Conservation (phyloP, 164 flowering plant genomes). For the Euptelea pleiosperma region DNA sequence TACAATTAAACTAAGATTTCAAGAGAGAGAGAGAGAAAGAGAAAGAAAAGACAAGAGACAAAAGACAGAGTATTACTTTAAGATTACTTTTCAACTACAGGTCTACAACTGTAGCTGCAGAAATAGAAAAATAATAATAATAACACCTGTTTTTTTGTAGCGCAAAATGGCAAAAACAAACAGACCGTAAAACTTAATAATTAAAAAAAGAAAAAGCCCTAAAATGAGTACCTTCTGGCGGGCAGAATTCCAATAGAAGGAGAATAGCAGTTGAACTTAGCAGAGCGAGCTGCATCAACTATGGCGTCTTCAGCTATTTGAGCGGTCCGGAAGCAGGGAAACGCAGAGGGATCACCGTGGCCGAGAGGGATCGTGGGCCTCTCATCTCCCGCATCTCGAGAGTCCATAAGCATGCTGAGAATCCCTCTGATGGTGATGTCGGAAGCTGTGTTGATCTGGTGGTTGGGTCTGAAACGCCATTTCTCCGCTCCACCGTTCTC, state of each 20-base stretch:
- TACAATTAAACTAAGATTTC: too few relatives aligned
- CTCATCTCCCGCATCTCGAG: slow-evolving; percentile 22
- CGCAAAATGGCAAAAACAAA: too few relatives aligned
- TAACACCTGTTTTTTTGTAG: too few relatives aligned
- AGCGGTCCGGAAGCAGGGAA: slow-evolving; percentile 30
- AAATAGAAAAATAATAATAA: too few relatives aligned
- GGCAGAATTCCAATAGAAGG: slow-evolving; percentile 17
- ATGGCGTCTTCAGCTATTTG: slow-evolving; percentile 34
- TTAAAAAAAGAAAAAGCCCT: background rate
- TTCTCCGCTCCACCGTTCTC: slow-evolving; percentile 21
- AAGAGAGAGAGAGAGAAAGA: too few relatives aligned
- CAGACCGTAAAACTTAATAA: background rate
- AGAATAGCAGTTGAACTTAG: slow-evolving; percentile 28
- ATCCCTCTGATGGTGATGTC: slow-evolving; percentile 34
- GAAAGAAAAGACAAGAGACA: too few relatives aligned
- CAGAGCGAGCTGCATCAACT: slow-evolving; percentile 26
- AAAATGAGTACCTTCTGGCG: slow-evolving; percentile 21
- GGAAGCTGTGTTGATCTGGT: slow-evolving; percentile 15
- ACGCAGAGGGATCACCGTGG: slow-evolving; percentile 60
- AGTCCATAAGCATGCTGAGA: slow-evolving; percentile 23
- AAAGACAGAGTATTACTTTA: too few relatives aligned
- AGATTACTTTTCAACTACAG: too few relatives aligned
- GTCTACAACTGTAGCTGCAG: too few relatives aligned
- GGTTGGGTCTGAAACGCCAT: slow-evolving; percentile 42
- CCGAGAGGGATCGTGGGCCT: slow-evolving; percentile 44